These are phyloP conservation scores for Kurtzmaniella cleridarum DNA, from an alignment of 805 yeast species.

Conservation along the genomic window DNA sequence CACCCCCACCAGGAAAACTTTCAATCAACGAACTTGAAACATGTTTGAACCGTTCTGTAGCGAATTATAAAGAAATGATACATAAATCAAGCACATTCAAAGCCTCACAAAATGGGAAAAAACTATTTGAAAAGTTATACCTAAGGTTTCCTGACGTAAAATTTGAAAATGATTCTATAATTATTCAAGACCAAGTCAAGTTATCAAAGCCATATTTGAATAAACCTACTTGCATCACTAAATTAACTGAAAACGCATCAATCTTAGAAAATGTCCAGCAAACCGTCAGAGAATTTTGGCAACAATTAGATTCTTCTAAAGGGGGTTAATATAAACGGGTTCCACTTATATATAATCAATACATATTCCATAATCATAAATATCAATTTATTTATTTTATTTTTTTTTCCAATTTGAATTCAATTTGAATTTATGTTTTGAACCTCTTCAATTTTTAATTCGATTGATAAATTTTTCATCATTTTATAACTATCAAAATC, in stretches of 20 bases:
- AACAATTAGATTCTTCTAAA: conserved; percentile 11
- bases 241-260: conserved; percentile 13
- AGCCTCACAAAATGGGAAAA: conserved; percentile 9
- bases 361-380: too few relatives aligned
- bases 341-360: too few relatives aligned
- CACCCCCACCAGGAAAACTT: conserved; percentile 10
- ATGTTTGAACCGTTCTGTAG: conserved; percentile 22
- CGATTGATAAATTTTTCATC: too few relatives aligned
- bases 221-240: conserved; percentile 20
- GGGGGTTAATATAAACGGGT: conserved; percentile 2
- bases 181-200: conserved; percentile 30
- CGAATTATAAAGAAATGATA: conserved; percentile 27
- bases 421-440: too few relatives aligned
- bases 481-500: too few relatives aligned
- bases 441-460: too few relatives aligned
- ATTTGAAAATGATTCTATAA: conserved; percentile 30
- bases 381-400: too few relatives aligned
- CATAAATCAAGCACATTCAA: conserved; percentile 13
- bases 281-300: conserved; percentile 24
- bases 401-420: too few relatives aligned
- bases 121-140: conserved; percentile 16
- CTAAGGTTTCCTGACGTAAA: conserved; percentile 17
- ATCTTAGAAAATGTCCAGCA: conserved; percentile 17
- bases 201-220: conserved; percentile 34
- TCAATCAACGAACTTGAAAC: conserved; percentile 16